Evolutionary conservation across 768 basidiomycete species (phyloP).

Genomic region (Rhodotorula paludigena): DNA sequence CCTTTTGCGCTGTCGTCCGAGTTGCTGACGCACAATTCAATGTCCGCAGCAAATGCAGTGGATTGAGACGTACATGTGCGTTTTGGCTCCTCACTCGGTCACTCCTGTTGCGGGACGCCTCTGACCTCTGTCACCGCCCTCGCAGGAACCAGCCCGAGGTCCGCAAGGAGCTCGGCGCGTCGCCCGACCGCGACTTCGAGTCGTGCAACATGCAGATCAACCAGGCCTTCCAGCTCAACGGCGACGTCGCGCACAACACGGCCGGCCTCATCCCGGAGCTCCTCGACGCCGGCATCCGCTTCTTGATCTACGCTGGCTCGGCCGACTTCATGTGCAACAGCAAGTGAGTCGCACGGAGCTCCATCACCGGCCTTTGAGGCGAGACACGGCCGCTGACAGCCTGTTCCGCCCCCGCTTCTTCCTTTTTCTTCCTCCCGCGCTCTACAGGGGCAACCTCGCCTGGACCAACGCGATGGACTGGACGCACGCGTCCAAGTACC

Average conservation of each 20-base stretch:
- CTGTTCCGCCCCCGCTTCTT: slow-evolving; percentile 45
- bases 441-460: slow-evolving; percentile 60
- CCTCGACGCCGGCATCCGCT: slow-evolving; percentile 70
- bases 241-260: slow-evolving; percentile 80
- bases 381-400: too few relatives aligned
- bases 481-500: slow-evolving; percentile 61
- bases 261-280: slow-evolving; percentile 72
- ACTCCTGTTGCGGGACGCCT: too few relatives aligned
- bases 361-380: too few relatives aligned
- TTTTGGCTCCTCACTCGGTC: background rate
- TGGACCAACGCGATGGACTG: slow-evolving; percentile 67
- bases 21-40: background rate
- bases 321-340: slow-evolving; percentile 80
- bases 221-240: slow-evolving; percentile 58
- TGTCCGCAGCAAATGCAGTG: slow-evolving; percentile 60
- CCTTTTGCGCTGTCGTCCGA: background rate
- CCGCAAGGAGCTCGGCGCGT: slow-evolving; percentile 74
- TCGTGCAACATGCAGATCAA: slow-evolving; percentile 69
- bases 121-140: background rate
- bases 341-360: slow-evolving; percentile 27
- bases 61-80: slow-evolving; percentile 74
- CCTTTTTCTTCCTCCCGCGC: too few relatives aligned
- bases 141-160: slow-evolving; percentile 59
- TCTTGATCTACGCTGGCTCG: slow-evolving; percentile 76
- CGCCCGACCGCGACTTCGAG: slow-evolving; percentile 58